Conservation (phyloP, 2,329 filamentous ascomycete genomes). For the Penicillium palitans region DNA sequence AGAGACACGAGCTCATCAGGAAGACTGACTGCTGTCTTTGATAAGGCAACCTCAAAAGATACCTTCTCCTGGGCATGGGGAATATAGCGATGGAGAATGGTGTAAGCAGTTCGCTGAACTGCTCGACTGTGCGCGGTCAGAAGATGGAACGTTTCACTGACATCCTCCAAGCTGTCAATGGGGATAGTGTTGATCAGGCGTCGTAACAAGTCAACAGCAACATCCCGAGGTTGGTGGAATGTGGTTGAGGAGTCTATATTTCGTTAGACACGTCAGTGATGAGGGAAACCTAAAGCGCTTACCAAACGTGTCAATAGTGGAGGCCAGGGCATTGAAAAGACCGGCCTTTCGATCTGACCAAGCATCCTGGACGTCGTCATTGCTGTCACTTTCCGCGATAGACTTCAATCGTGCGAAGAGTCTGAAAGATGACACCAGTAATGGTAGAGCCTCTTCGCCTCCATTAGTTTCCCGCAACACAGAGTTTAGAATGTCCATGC, state of each 20-base stretch:
- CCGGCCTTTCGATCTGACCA: slow-evolving; percentile 61
- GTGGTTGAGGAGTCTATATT: slow-evolving; percentile 50
- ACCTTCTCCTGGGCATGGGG: slow-evolving; percentile 76
- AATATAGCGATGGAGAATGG: slow-evolving; percentile 76
- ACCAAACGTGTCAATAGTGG: slow-evolving; percentile 44
- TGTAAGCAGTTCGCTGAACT: slow-evolving; percentile 78
- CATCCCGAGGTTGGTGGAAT: slow-evolving; percentile 66
- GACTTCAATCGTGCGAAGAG: slow-evolving; percentile 64
- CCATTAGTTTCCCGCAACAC: slow-evolving; percentile 56
- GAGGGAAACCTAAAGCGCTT: slow-evolving; percentile 13
- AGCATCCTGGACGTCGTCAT: slow-evolving; percentile 81
- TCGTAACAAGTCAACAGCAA: slow-evolving; percentile 73
- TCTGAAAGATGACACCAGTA: slow-evolving; percentile 71
- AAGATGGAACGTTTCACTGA: slow-evolving; percentile 70
- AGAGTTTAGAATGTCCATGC: slow-evolving; percentile 59
- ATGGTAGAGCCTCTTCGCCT: slow-evolving; percentile 57
- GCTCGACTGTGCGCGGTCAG: slow-evolving; percentile 72
- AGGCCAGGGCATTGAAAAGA: slow-evolving; percentile 58
- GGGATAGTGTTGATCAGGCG: slow-evolving; percentile 67
- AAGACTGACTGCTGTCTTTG: slow-evolving; percentile 61
- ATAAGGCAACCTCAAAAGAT: slow-evolving; percentile 69
- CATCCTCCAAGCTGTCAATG: slow-evolving; percentile 60
- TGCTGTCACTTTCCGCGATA: slow-evolving; percentile 64
- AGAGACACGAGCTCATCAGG: slow-evolving; percentile 84
- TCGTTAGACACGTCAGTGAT: slow-evolving; percentile 13